phyloP scores from a whole-genome alignment of 768 basidiomycete genomes.

The Lenzites betulinus region DNA sequence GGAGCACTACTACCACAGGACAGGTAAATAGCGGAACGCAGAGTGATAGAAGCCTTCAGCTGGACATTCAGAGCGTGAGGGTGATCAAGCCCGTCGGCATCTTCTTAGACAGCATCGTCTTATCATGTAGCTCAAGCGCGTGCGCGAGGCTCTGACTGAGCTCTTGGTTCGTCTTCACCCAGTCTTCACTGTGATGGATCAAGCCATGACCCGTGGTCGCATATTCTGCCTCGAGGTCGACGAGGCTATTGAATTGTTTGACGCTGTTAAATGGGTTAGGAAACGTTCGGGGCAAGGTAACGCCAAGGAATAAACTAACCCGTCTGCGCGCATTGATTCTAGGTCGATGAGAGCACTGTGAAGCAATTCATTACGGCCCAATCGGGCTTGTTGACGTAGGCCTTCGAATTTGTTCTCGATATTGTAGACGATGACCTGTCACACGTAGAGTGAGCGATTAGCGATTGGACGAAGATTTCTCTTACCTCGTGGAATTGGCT shows the following conservation, averaged over 20 bases:
- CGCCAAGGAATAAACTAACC: constrained; percentile 35
- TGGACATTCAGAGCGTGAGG: neutral
- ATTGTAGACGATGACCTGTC: constrained; percentile 50
- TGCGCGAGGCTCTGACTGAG: constrained; percentile 38
- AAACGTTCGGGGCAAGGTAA: too few species aligned
- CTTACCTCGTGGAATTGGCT: constrained; percentile 50
- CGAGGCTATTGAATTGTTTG: constrained; percentile 52
- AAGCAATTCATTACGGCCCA: constrained; percentile 49
- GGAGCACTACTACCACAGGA: too few species aligned
- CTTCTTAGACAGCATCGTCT: constrained; percentile 48
- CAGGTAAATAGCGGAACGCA: too few species aligned
- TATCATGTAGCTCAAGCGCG: constrained; percentile 51
- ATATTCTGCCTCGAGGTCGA: constrained; percentile 59
- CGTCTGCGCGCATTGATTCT: constrained; percentile 44
- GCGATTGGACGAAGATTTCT: neutral
- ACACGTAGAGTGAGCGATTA: neutral
- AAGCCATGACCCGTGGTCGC: constrained; percentile 44
- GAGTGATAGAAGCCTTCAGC: neutral
- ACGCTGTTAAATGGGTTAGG: constrained; percentile 38
- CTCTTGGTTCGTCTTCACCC: constrained; percentile 42
- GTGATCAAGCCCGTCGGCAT: constrained; percentile 46
- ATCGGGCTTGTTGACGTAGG: constrained; percentile 47
- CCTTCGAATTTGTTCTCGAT: constrained; percentile 49
- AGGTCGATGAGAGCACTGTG: constrained; percentile 47
- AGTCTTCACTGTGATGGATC: constrained; percentile 43